Base-by-base conservation (phyloP, 345 rosid species). In the Jatropha curcas region DNA sequence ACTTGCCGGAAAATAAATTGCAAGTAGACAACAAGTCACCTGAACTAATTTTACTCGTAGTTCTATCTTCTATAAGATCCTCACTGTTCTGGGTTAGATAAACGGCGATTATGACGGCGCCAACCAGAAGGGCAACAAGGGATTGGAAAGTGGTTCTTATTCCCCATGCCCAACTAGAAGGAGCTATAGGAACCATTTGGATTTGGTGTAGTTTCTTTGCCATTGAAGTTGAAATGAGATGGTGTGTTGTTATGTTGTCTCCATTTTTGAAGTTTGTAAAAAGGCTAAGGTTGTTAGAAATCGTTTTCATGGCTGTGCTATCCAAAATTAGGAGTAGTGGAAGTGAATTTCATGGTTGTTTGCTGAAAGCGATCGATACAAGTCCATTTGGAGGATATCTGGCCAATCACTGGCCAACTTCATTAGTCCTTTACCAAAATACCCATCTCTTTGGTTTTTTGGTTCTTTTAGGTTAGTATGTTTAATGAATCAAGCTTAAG, bases 111-210 rank as follows among this genome's bases (percentile, higher is more conserved):
- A 90, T 51, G 74, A 92, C 55, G 1, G 85, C 70, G 69, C 77
- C 77, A 25, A 92, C 69, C 39, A 94, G 89, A 24, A 92, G 77
- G 67, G 86, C 88, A 52, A 89, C 72, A 5, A 94, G 79, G 77
- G 88, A 84, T 48, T 89, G 88, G 76, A 90, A 88, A 78, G 86
- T 83, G 73, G 82, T 77, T 53, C 88, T 84, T 61, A 89, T 68
- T 3, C 85, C 90, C 76, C 86, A 64, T 67, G 85, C 74, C 76
- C 86, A 64, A 70, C 85, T 74, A 19, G 70, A 12, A 4, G 53
- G 22, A 58, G 76, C 33, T 4, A 61, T 1, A 61, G 76, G 41
- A 70, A 66, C 65, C 51, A 58, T 43, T 34, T 48, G 66, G 56
- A 77, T 35, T 71, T 80, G 88, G 45, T 70, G n/a, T n/a, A n/a